These are phyloP conservation scores for Zygoascus flipseniorum DNA, from an alignment of 805 yeast species.

Conservation along the genomic window DNA sequence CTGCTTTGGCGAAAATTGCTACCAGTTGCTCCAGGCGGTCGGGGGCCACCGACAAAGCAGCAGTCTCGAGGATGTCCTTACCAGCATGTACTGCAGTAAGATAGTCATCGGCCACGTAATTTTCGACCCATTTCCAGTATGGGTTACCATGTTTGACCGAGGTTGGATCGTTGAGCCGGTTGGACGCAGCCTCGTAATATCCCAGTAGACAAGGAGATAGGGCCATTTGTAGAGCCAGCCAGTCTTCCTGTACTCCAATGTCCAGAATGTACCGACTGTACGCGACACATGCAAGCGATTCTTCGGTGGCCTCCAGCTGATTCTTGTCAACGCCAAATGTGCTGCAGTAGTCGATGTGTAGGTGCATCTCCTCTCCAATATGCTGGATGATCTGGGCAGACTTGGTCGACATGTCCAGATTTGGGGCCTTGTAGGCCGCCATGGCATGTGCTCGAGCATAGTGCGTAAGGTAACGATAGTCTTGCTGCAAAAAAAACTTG, in stretches of 20 bases:
- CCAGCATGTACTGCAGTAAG: constrained; percentile 46
- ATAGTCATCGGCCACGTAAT: constrained; percentile 55
- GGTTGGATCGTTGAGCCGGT: constrained; percentile 25
- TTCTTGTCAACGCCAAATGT: constrained; percentile 32
- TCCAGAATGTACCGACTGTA: constrained; percentile 55
- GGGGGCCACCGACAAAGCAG: constrained; percentile 33
- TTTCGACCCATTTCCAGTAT: constrained; percentile 47
- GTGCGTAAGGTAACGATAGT: constrained; percentile 58
- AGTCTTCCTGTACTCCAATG: constrained; percentile 46
- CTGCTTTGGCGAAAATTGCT: constrained; percentile 51
- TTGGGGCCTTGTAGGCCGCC: constrained; percentile 56
- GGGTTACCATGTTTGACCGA: constrained; percentile 19
- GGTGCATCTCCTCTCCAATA: constrained; percentile 46
- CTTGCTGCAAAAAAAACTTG: constrained; percentile 50
- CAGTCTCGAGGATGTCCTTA: constrained; percentile 36
- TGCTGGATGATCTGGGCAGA: constrained; percentile 39
- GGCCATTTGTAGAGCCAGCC: constrained; percentile 59
- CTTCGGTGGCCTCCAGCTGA: constrained; percentile 38
- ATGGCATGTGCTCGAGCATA: constrained; percentile 59
- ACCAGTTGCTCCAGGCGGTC: constrained; percentile 44
- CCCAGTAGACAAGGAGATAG: constrained; percentile 73
- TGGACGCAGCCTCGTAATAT: constrained; percentile 47
- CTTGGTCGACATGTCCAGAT: constrained; percentile 38
- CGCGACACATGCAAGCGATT: constrained; percentile 48
- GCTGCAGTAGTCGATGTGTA: constrained; percentile 45